phyloP scores from a whole-genome alignment of 1,284 basidiomycete species.

The Pisolithus thermaeus region DNA sequence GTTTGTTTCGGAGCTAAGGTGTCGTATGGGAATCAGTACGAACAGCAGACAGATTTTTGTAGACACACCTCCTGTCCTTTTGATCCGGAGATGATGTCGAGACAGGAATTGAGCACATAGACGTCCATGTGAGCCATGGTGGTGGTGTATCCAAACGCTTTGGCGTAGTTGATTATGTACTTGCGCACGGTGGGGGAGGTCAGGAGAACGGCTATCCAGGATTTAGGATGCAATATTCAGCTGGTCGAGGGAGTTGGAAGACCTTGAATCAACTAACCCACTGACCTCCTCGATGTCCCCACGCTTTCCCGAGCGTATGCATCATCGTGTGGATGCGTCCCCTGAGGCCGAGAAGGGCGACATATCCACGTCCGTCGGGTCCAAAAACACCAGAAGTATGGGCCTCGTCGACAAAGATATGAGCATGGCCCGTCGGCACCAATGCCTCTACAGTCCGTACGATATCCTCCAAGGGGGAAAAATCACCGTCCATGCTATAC shows the following conservation, averaged over 20 bases:
- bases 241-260: not conserved
- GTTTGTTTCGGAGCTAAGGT: too few relatives aligned
- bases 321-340: conserved; percentile 39
- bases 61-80: conserved; percentile 15
- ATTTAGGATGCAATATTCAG: not conserved
- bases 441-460: conserved; percentile 29
- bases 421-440: conserved; percentile 28
- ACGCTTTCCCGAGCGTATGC: conserved; percentile 50
- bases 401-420: conserved; percentile 49
- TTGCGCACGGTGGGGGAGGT: conserved; percentile 40
- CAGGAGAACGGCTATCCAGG: conserved; percentile 42
- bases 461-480: conserved; percentile 43
- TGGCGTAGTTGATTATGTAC: conserved; percentile 58
- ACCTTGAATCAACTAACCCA: conserved; percentile 18
- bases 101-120: conserved; percentile 33
- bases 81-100: conserved; percentile 10
- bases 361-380: conserved; percentile 42
- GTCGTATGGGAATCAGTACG: too few relatives aligned
- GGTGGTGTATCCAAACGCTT: conserved; percentile 53
- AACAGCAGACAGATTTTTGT: too few relatives aligned
- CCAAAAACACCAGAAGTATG: conserved; percentile 44
- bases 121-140: conserved; percentile 43
- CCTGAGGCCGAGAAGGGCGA: conserved; percentile 29
- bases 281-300: conserved; percentile 70
- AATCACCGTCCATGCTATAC: conserved; percentile 65